phyloP scores from a whole-genome alignment of 1,139 yeast species.

The Suhomyces taliae region DNA sequence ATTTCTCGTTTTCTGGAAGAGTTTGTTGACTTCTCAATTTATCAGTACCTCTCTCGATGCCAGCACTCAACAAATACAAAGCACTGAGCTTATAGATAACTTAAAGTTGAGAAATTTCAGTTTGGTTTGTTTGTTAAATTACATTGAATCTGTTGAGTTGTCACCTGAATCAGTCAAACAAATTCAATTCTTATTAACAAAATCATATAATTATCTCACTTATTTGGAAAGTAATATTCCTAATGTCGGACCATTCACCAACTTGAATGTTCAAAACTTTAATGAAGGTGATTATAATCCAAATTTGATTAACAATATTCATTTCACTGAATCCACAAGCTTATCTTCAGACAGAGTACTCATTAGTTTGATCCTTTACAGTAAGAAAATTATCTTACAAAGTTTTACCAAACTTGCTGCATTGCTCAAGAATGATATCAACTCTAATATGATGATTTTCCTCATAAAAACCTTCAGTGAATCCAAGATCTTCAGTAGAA shows the following conservation, averaged over 20 bases:
- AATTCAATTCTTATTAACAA: constrained; percentile 42
- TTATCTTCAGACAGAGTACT: constrained; percentile 30
- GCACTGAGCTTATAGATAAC: constrained; percentile 36
- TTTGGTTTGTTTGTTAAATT: constrained; percentile 43
- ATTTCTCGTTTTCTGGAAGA: constrained; percentile 76
- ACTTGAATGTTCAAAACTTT: constrained; percentile 28
- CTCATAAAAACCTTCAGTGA: constrained; percentile 43
- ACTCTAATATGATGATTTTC: constrained; percentile 43
- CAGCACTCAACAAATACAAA: constrained; percentile 22
- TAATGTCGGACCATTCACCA: constrained; percentile 36
- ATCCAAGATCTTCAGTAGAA: constrained; percentile 32
- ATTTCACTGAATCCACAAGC: constrained; percentile 25
- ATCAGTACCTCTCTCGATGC: constrained; percentile 30
- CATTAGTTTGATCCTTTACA: constrained; percentile 34
- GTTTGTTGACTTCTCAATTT: constrained; percentile 61
- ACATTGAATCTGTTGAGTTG: constrained; percentile 38
- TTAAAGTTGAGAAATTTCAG: constrained; percentile 42
- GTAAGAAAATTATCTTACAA: constrained; percentile 37
- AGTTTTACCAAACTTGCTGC: constrained; percentile 33
- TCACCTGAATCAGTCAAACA: constrained; percentile 47
- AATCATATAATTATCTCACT: constrained; percentile 44
- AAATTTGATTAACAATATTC: constrained; percentile 31
- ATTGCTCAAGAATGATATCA: constrained; percentile 37
- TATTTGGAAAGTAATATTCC: constrained; percentile 43
- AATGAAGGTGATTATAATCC: constrained; percentile 35